A percentile compares a stretch with the other conserved stretches of the same genome.
Evolutionary conservation across 208 protist genomes (phyloP).

Genomic region (Wallacemonas sp.): DNA sequence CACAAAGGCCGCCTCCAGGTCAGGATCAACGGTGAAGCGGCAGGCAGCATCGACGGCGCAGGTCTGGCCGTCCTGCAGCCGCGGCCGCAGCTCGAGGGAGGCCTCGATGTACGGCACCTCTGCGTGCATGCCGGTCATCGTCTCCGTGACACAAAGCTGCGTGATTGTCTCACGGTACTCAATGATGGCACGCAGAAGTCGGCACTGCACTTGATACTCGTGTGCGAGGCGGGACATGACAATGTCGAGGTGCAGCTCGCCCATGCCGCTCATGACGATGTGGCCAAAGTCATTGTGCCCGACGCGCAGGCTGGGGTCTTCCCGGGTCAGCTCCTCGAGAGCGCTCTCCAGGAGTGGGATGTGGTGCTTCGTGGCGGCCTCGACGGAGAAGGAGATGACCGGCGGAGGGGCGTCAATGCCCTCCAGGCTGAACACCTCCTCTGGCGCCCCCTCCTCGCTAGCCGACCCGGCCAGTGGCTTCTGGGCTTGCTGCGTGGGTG

Average conservation of each 20-base stretch:
- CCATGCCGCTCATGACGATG: slow-evolving; percentile 95
- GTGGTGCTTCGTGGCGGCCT: slow-evolving; percentile 86
- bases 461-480: background rate
- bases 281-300: slow-evolving; percentile 85
- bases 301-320: slow-evolving; percentile 94
- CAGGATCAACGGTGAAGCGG: slow-evolving; percentile 45
- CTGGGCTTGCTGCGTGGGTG: slow-evolving; percentile 21
- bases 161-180: slow-evolving; percentile 82
- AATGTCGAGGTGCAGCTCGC: slow-evolving; percentile 95
- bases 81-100: slow-evolving; percentile 45
- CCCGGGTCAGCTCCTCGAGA: slow-evolving; percentile 88
- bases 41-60: slow-evolving; percentile 24
- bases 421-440: slow-evolving; percentile 73
- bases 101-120: slow-evolving; percentile 72
- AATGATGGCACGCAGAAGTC: slow-evolving; percentile 83
- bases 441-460: background rate
- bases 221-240: slow-evolving; percentile 92
- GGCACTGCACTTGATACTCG: slow-evolving; percentile 89
- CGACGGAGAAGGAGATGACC: slow-evolving; percentile 95
- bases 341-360: slow-evolving; percentile 89
- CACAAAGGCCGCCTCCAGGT: slow-evolving; percentile 40
- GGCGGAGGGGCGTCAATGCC: slow-evolving; percentile 93
- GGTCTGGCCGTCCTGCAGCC: slow-evolving; percentile 32
- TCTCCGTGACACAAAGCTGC: slow-evolving; percentile 12
- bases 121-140: slow-evolving; percentile 34